Evolutionary conservation across 108 stramenopile genomes (phyloP).

Genomic region (Cyclotella distinguenda): DNA sequence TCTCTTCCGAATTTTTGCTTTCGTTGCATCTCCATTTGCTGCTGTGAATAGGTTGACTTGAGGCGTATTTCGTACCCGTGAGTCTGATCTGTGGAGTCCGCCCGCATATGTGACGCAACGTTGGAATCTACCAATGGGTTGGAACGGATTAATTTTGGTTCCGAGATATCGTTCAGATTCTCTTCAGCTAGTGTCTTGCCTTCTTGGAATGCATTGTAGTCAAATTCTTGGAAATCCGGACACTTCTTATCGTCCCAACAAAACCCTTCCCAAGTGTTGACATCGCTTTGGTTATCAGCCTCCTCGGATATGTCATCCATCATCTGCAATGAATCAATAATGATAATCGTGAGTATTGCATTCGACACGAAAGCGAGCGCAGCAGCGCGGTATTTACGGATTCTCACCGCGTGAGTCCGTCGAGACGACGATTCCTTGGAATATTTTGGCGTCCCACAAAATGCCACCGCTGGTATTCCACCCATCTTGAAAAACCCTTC

Average conservation of each 20-base stretch:
- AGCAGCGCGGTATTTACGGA: no score
- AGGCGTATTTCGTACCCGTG: slow-evolving; percentile 28
- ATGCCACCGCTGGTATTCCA: not conserved
- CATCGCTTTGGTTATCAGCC: not conserved
- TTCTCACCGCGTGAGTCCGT: not conserved
- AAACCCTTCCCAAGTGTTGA: not conserved
- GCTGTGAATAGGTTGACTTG: slow-evolving; percentile 24
- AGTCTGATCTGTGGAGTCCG: not conserved
- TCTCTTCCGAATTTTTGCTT: slow-evolving; percentile 3
- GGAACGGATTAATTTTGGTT: not conserved
- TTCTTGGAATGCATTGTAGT: slow-evolving; percentile 4
- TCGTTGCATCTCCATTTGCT: slow-evolving; percentile 5
- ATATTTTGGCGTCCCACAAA: not conserved
- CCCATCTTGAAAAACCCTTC: not conserved
- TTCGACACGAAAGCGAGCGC: no score
- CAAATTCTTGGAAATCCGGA: slow-evolving; percentile 2
- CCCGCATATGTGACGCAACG: not conserved
- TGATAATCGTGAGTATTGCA: no score
- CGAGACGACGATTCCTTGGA: not conserved
- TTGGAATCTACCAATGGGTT: not conserved
- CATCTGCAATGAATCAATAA: no score
- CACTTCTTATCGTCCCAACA: not conserved
- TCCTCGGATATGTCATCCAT: slow-evolving; percentile 15
- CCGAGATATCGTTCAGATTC: no score
- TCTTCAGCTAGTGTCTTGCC: not conserved